Conservation (phyloP, 23 red algal genomes). For the Chondrus crispus region DNA sequence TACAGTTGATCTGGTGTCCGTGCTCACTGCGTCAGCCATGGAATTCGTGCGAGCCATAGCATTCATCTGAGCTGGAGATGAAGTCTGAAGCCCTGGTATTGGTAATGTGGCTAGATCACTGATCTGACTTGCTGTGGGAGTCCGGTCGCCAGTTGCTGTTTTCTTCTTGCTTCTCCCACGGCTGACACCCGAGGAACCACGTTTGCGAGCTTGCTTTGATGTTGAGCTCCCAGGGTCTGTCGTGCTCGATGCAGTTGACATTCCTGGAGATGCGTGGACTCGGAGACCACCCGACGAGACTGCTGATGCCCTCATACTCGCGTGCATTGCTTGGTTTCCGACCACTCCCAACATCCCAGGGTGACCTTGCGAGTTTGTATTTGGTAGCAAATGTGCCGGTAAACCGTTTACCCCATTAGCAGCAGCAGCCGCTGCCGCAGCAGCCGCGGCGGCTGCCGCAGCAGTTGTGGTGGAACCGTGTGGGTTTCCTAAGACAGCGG, state of each 20-base stretch:
- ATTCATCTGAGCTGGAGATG: neutral
- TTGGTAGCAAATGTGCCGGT: too few species aligned
- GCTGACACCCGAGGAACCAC: neutral
- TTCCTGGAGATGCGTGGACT: conserved; percentile 10
- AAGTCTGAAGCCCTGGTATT: neutral
- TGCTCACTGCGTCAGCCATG: conserved; percentile 33
- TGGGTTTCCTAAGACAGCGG: neutral
- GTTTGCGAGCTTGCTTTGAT: conserved; percentile 8
- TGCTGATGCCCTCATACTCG: neutral
- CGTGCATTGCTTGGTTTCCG: neutral
- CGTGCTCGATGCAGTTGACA: conserved; percentile 39
- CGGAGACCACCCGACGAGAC: neutral
- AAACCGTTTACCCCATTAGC: neutral
- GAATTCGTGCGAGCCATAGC: neutral
- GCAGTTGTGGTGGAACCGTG: neutral
- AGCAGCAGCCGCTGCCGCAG: neutral
- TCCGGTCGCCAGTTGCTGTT: neutral
- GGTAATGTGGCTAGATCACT: neutral
- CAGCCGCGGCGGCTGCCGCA: neutral
- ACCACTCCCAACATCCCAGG: neutral
- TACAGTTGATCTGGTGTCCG: conserved; percentile 51
- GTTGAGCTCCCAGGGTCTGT: conserved; percentile 43
- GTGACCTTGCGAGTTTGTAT: neutral
- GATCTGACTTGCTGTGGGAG: neutral
- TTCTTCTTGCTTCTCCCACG: neutral